Evolutionary conservation across 1,139 yeast genomes (phyloP).

Genomic region (Yamadazyma diddensiae): DNA sequence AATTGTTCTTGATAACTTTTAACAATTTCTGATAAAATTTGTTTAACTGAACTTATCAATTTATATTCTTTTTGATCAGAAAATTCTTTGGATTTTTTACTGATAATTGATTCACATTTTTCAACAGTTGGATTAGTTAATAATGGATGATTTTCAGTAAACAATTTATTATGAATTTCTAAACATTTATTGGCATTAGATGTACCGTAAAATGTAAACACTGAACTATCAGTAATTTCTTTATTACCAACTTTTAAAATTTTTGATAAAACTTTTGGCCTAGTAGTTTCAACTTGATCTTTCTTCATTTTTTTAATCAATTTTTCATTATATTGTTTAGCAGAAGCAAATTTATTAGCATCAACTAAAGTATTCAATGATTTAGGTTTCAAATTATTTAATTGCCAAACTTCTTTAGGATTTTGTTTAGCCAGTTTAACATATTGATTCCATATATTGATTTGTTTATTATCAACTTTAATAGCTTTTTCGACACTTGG

Average conservation of each 20-base stretch:
- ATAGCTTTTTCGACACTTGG: conserved; percentile 71
- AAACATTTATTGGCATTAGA: conserved; percentile 30
- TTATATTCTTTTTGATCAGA: conserved; percentile 35
- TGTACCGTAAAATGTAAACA: conserved; percentile 22
- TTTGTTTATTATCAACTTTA: conserved; percentile 67
- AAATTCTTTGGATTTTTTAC: conserved; percentile 37
- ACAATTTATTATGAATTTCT: conserved; percentile 27
- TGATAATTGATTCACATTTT: conserved; percentile 22
- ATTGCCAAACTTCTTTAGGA: conserved; percentile 59
- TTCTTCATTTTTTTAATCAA: conserved; percentile 33
- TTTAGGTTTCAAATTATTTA: conserved; percentile 44
- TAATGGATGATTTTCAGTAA: conserved; percentile 27
- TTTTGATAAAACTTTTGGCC: conserved; percentile 44
- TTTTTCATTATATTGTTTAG: conserved; percentile 24
- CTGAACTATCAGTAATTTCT: conserved; percentile 20
- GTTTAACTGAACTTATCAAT: conserved; percentile 47
- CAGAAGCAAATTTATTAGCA: conserved; percentile 17
- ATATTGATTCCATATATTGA: conserved; percentile 71
- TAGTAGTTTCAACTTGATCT: conserved; percentile 40
- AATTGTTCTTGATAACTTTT: conserved; percentile 49
- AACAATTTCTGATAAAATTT: conserved; percentile 53
- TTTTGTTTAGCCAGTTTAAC: conserved; percentile 55
- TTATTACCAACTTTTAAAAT: conserved; percentile 26
- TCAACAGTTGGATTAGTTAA: conserved; percentile 15
- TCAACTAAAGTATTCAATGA: conserved; percentile 31